Conservation (phyloP, 805 yeast genomes). For the Kluyveromyces dobzhanskii region DNA sequence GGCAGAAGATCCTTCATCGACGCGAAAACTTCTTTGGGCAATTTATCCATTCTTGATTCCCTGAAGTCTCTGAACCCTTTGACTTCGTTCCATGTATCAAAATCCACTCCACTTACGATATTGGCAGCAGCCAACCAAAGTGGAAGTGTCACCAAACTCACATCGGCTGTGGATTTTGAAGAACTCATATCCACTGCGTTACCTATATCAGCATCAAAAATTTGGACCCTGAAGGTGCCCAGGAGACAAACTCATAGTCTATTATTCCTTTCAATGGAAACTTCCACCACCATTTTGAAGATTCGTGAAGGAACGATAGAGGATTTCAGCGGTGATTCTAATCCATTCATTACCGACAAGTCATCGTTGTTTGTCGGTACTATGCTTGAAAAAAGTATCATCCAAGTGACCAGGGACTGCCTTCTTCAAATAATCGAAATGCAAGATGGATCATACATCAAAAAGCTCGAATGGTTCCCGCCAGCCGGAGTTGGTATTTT, state of each 20-base stretch:
- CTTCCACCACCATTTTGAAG: conserved; percentile 18
- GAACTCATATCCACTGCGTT: conserved; percentile 68
- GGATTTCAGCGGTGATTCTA: conserved; percentile 68
- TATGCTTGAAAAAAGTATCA: conserved; percentile 52
- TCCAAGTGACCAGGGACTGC: conserved; percentile 69
- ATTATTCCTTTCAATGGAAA: conserved; percentile 18
- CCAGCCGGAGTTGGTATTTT: conserved; percentile 66
- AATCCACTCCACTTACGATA: conserved; percentile 21
- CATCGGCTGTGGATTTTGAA: conserved; percentile 50
- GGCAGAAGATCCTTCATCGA: conserved; percentile 23
- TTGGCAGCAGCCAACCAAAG: conserved; percentile 23
- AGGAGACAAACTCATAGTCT: conserved; percentile 19
- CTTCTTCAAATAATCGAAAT: conserved; percentile 44
- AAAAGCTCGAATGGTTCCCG: conserved; percentile 64
- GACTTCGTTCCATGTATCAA: conserved; percentile 31
- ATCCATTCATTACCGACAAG: conserved; percentile 47
- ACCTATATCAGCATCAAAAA: conserved; percentile 52
- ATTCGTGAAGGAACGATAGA: conserved; percentile 47
- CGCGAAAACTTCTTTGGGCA: conserved; percentile 35
- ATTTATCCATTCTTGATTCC: conserved; percentile 50
- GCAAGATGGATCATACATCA: conserved; percentile 16
- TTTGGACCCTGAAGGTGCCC: conserved; percentile 54
- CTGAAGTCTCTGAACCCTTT: conserved; percentile 44
- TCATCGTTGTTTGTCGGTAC: conserved; percentile 63
- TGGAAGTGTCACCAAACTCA: conserved; percentile 34